Conservation (phyloP, 2,329 filamentous ascomycete species). For the Aureobasidium namibiae region DNA sequence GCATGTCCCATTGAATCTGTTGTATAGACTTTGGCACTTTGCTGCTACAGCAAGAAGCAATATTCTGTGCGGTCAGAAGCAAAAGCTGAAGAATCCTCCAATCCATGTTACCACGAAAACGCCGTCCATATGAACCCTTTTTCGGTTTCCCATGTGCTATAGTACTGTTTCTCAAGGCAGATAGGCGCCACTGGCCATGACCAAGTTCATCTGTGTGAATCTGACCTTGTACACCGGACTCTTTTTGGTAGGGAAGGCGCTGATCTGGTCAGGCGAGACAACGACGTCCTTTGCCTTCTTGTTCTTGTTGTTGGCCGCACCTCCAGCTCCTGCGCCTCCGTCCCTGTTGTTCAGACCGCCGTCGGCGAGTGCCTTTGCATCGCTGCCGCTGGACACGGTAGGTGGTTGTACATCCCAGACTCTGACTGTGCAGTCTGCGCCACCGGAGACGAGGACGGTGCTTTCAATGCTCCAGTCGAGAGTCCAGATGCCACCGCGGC, state of each 20-base stretch:
- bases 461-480: conserved; percentile 91
- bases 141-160: neutral
- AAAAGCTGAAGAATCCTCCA: neutral
- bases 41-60: neutral
- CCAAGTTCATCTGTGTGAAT: conserved; percentile 91
- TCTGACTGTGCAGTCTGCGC: conserved; percentile 84
- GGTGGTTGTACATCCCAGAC: conserved; percentile 80
- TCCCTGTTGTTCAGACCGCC: conserved; percentile 38
- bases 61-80: neutral
- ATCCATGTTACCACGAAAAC: neutral
- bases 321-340: conserved; percentile 41
- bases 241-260: conserved; percentile 91
- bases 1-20: neutral
- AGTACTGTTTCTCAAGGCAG: conserved; percentile 33
- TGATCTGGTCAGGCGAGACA: conserved; percentile 88
- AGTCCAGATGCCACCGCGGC: conserved; percentile 87
- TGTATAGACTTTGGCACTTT: neutral
- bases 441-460: conserved; percentile 79
- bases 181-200: conserved; percentile 72
- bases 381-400: conserved; percentile 20
- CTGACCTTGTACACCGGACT: conserved; percentile 86
- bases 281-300: conserved; percentile 87
- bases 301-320: conserved; percentile 31
- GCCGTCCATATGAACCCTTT: neutral
- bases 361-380: conserved; percentile 43